Conservation (phyloP, 2,329 filamentous ascomycete genomes). For the Fusarium luffae region DNA sequence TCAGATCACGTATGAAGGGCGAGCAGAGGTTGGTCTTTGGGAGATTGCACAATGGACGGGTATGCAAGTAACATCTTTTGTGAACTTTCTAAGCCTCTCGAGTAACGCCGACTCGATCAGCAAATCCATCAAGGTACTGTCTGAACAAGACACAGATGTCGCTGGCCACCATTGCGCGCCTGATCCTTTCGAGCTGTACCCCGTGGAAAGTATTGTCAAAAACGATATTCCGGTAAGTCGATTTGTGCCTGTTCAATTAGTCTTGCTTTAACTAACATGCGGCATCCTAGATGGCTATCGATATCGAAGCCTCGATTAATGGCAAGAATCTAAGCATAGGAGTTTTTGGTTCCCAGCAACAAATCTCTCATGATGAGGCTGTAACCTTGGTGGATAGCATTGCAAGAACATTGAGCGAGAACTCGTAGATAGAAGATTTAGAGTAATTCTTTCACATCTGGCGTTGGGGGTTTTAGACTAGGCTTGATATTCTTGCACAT, state of each 20-base stretch:
- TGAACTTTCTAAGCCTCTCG: conserved; percentile 80
- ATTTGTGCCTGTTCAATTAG: too few relatives aligned
- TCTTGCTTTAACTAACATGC: conserved; percentile 2
- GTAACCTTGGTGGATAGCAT: conserved; percentile 43
- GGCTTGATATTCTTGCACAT: not conserved
- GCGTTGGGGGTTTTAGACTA: not conserved
- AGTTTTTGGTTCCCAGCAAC: conserved; percentile 52
- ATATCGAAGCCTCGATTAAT: conserved; percentile 54
- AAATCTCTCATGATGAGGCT: conserved; percentile 45
- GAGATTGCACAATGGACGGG: conserved; percentile 83
- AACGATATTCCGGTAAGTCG: conserved; percentile 47
- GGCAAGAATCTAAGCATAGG: conserved; percentile 52
- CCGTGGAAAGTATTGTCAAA: conserved; percentile 41
- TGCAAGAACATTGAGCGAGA: conserved; percentile 27
- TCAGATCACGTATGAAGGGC: conserved; percentile 61
- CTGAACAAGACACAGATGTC: not conserved
- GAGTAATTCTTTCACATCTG: not conserved
- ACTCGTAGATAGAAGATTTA: not conserved
- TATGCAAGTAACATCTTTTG: conserved; percentile 74
- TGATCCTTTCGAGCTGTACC: conserved; percentile 15
- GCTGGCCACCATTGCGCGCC: not conserved
- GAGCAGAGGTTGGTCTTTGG: conserved; percentile 71
- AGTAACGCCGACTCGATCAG: not conserved
- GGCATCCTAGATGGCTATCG: conserved; percentile 51
- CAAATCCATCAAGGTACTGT: conserved; percentile 13